A percentile compares a stretch with the other conserved stretches of the same genome.
Conservation (phyloP, 176 grass and related monocot genomes). For the Avena sativa region DNA sequence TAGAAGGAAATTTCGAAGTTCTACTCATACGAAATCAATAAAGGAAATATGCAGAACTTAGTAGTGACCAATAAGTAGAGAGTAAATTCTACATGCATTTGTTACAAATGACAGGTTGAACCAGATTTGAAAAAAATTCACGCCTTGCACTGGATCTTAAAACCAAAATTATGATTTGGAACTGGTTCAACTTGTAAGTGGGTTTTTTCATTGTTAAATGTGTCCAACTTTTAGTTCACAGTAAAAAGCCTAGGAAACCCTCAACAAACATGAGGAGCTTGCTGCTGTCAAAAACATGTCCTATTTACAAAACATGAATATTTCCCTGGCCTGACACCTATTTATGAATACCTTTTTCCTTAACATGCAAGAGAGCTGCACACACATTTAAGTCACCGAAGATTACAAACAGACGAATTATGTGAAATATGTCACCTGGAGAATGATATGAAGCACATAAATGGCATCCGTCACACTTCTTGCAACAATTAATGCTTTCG, state of each 20-base stretch:
- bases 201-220: not conserved
- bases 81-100: constrained; percentile 5
- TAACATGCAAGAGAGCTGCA: not conserved
- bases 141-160: not conserved
- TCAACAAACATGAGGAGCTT: not conserved
- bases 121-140: not conserved
- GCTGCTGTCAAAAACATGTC: no score
- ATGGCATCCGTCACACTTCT: constrained; percentile 80
- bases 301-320: not conserved
- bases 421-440: constrained; percentile 59
- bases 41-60: not conserved
- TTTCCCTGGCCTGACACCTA: not conserved
- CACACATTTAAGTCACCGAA: not conserved
- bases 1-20: not conserved
- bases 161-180: not conserved
- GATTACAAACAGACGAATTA: not conserved
- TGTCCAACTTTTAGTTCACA: not conserved
- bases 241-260: not conserved
- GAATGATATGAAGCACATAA: constrained; percentile 82
- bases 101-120: not conserved
- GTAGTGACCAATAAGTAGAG: not conserved
- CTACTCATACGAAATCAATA: not conserved
- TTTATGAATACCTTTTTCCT: not conserved
- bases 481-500: constrained; percentile 50
- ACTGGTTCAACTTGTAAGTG: not conserved